A percentile compares a stretch with the other conserved stretches of the same genome.
These are phyloP conservation scores for Cryptococcus sp. DNA, from an alignment of 1,284 basidiomycete species.

Conservation along the genomic window DNA sequence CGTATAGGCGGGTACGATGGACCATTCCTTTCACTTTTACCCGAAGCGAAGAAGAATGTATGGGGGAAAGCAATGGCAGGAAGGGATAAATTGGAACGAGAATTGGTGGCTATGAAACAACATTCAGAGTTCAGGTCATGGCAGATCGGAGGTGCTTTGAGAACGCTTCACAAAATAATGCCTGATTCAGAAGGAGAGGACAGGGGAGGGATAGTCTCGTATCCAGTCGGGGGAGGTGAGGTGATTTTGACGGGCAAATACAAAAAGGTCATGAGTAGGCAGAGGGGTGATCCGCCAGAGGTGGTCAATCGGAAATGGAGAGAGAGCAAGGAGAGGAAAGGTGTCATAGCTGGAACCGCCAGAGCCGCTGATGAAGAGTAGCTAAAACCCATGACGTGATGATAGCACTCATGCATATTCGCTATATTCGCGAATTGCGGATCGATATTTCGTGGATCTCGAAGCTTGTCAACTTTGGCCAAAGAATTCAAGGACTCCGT, in stretches of 20 bases:
- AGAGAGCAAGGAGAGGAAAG: constrained; percentile 27
- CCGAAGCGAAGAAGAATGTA: constrained; percentile 13
- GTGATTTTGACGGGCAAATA: constrained; percentile 61
- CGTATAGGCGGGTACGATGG: constrained; percentile 57
- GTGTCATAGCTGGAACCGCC: too few relatives aligned
- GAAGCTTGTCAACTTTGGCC: too few relatives aligned
- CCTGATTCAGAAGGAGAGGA: constrained; percentile 19
- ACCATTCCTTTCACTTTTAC: constrained; percentile 12
- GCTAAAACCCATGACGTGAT: too few relatives aligned
- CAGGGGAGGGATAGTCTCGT: constrained; percentile 39
- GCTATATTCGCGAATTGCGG: too few relatives aligned
- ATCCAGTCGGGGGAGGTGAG: constrained; percentile 71
- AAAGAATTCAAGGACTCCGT: too few relatives aligned
- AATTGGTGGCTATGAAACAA: constrained; percentile 27
- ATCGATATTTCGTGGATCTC: too few relatives aligned
- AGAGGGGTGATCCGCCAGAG: constrained; percentile 65
- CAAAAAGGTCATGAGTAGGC: constrained; percentile 60
- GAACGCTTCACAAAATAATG: constrained; percentile 23
- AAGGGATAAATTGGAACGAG: constrained; percentile 34
- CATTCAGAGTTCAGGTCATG: constrained; percentile 54
- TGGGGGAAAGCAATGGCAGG: constrained; percentile 22
- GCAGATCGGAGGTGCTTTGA: constrained; percentile 54
- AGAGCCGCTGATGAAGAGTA: too few relatives aligned
- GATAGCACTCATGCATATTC: too few relatives aligned
- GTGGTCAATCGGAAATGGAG: constrained; percentile 73